Evolutionary conservation across 1,284 basidiomycete species (phyloP).

Genomic region (Apiotrichum siamense): DNA sequence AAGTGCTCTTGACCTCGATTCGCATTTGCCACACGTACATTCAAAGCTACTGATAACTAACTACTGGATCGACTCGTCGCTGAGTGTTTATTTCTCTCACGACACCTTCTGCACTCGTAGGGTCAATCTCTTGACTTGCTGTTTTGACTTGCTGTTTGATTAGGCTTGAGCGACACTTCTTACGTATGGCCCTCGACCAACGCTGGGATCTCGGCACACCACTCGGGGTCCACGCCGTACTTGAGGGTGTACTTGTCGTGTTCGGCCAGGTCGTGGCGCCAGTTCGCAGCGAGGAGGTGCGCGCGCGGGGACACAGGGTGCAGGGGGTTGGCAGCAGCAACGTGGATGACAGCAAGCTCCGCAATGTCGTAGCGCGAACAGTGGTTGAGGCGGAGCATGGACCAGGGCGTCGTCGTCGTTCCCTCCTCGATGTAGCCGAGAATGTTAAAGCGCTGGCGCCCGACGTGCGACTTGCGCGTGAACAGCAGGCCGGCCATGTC

Average conservation of each 20-base stretch:
- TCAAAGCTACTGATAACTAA: too few species aligned
- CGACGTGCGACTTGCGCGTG: slow-evolving; percentile 41
- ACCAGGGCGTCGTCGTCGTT: slow-evolving; percentile 51
- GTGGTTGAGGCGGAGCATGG: slow-evolving; percentile 50
- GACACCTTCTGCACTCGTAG: too few species aligned
- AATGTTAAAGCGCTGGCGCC: slow-evolving; percentile 44
- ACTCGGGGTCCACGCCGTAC: slow-evolving; percentile 43
- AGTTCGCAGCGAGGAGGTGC: slow-evolving; percentile 42
- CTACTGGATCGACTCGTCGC: too few species aligned
- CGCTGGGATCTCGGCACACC: slow-evolving; percentile 38
- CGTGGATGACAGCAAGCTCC: slow-evolving; percentile 43
- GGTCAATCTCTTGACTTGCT: too few species aligned
- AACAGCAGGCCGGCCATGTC: slow-evolving; percentile 45
- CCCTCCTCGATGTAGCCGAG: slow-evolving; percentile 50
- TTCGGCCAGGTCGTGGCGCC: slow-evolving; percentile 43
- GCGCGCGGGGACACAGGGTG: slow-evolving; percentile 40
- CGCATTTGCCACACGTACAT: too few species aligned
- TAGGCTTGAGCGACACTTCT: background rate
- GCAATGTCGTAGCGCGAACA: slow-evolving; percentile 50
- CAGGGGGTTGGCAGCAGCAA: slow-evolving; percentile 34
- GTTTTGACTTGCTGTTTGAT: too few species aligned
- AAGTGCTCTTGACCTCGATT: too few species aligned
- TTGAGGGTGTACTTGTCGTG: slow-evolving; percentile 47
- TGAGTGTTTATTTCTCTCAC: too few species aligned
- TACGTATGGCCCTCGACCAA: slow-evolving; percentile 9